phyloP scores from a whole-genome alignment of 2,329 filamentous ascomycete genomes.

The Xylaria multiplex region DNA sequence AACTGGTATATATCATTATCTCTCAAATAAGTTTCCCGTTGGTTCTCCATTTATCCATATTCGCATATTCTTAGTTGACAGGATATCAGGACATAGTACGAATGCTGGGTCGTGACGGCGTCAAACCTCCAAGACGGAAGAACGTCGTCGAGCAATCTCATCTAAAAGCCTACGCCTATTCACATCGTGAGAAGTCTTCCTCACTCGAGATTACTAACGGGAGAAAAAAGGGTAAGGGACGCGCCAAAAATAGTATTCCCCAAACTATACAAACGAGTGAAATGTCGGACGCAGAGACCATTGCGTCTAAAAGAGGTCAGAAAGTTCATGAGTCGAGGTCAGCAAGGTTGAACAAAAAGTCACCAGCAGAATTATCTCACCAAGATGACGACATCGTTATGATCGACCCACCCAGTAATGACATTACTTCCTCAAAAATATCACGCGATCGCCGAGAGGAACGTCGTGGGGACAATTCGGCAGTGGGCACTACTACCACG shows the following conservation, averaged over 20 bases:
- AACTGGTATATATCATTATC: conserved; percentile 62
- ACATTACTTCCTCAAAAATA: conserved; percentile 6
- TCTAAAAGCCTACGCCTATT: conserved; percentile 38
- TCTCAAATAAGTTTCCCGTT: conserved; percentile 56
- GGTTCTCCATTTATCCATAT: conserved; percentile 33
- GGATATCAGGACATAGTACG: conserved; percentile 34
- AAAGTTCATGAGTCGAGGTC: conserved; percentile 38
- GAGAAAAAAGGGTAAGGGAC: conserved; percentile 36
- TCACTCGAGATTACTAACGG: conserved; percentile 38
- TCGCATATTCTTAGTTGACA: conserved; percentile 23
- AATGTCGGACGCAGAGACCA: conserved; percentile 19
- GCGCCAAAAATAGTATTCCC: conserved; percentile 32
- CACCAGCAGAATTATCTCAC: conserved; percentile 24
- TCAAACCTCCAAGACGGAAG: conserved; percentile 23
- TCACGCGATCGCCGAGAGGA: conserved; percentile 11
- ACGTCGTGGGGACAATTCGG: not conserved
- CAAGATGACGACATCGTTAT: conserved; percentile 44
- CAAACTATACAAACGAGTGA: conserved; percentile 35
- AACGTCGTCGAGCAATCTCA: not conserved
- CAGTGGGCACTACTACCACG: not conserved
- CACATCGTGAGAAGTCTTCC: conserved; percentile 39
- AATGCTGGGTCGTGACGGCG: conserved; percentile 37
- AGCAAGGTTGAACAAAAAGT: conserved; percentile 41
- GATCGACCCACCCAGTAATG: conserved; percentile 39
- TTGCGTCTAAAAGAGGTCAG: conserved; percentile 30